phyloP scores from a whole-genome alignment of 176 grass and related monocot genomes.

The Saccharum officinarum region DNA sequence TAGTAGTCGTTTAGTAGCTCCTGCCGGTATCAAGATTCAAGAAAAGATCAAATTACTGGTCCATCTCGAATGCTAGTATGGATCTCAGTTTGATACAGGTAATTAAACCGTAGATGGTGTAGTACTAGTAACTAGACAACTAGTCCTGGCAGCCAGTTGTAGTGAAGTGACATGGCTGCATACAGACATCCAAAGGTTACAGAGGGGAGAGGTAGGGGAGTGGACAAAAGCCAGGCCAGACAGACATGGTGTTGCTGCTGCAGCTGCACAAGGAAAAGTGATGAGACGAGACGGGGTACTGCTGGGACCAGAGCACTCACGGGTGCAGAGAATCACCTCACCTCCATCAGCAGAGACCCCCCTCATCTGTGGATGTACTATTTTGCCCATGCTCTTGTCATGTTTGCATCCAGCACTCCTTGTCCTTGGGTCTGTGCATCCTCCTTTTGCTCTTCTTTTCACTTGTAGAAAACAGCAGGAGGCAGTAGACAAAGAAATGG shows the following conservation, averaged over 20 bases:
- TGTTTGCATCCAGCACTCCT: background rate
- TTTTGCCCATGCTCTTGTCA: conserved; percentile 1
- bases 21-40: conserved; percentile 16
- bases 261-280: conserved; percentile 42
- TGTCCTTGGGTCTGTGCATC: background rate
- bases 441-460: conserved; percentile 15
- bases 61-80: background rate
- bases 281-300: conserved; percentile 18
- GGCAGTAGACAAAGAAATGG: conserved; percentile 29
- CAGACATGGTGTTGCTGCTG: conserved; percentile 12
- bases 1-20: conserved; percentile 30
- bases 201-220: conserved; percentile 15
- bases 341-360: background rate
- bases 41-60: background rate
- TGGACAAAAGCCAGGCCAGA: conserved; percentile 46
- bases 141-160: background rate
- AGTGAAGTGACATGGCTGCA: conserved; percentile 1
- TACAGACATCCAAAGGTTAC: background rate
- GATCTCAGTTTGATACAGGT: background rate
- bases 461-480: conserved; percentile 13
- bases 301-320: conserved; percentile 48
- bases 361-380: conserved; percentile 20
- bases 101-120: conserved; percentile 16
- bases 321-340: conserved; percentile 20
- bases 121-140: background rate